Conservation (phyloP, 352 stramenopile species). For the Phytophthora lateralis region DNA sequence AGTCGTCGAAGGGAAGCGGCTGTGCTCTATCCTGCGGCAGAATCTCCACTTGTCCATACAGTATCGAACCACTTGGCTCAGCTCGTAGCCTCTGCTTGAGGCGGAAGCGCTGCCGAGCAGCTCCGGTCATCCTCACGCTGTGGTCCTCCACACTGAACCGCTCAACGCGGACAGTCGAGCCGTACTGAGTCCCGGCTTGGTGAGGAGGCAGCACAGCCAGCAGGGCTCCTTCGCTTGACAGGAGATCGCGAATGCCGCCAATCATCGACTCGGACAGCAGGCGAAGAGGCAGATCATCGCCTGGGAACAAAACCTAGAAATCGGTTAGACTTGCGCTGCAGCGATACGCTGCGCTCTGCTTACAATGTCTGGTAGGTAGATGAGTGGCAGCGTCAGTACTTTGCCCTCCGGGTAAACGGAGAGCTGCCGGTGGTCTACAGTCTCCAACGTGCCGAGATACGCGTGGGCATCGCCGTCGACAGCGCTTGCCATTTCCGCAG, state of each 20-base stretch:
- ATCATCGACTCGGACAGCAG: constrained; percentile 70
- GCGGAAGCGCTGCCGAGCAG: constrained; percentile 73
- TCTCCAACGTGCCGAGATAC: constrained; percentile 77
- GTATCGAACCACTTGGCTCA: constrained; percentile 12
- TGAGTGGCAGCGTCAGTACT: constrained; percentile 64
- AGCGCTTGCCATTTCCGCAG: constrained; percentile 10
- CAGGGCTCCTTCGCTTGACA: constrained; percentile 52
- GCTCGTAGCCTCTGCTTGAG: constrained; percentile 34
- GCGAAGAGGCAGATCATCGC: constrained; percentile 75
- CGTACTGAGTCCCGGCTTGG: constrained; percentile 62
- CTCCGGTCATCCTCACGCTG: constrained; percentile 56
- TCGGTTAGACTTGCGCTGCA: neutral
- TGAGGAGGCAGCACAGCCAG: constrained; percentile 62
- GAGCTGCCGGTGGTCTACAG: constrained; percentile 53
- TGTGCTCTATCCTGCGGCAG: constrained; percentile 50
- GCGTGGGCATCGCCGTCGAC: constrained; percentile 41
- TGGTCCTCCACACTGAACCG: constrained; percentile 54
- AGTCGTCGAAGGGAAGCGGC: constrained; percentile 45
- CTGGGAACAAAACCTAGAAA: constrained; percentile 79
- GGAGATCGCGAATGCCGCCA: constrained; percentile 47
- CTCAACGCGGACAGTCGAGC: constrained; percentile 75
- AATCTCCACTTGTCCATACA: constrained; percentile 65
- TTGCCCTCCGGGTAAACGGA: constrained; percentile 55
- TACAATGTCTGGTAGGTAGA: constrained; percentile 82
- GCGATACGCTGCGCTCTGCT: neutral